A percentile compares a stretch with the other conserved stretches of the same genome.
Conservation (phyloP, 306 rosid species). For the Prosopis cineraria region DNA sequence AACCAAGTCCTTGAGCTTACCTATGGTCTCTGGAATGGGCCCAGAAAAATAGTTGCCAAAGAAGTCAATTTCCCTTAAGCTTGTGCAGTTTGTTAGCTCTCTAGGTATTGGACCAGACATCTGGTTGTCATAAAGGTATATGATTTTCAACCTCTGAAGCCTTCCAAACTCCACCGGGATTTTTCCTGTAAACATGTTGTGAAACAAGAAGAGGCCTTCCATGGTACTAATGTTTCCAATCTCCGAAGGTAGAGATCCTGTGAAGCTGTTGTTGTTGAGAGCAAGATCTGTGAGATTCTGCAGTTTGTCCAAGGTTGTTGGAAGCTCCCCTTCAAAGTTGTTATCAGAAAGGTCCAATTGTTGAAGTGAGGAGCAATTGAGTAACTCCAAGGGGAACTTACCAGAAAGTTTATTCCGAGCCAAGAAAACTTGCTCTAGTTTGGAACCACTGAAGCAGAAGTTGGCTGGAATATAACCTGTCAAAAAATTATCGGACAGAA, state of each 20-base stretch:
- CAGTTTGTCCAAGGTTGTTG: slow-evolving; percentile 56
- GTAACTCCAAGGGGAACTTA: slow-evolving; percentile 65
- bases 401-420: slow-evolving; percentile 76
- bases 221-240: slow-evolving; percentile 74
- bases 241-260: slow-evolving; percentile 68
- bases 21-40: slow-evolving; percentile 77
- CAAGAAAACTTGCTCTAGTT: slow-evolving; percentile 65
- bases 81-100: slow-evolving; percentile 82
- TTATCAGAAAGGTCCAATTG: slow-evolving; percentile 89
- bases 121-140: slow-evolving; percentile 89
- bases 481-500: slow-evolving; percentile 75
- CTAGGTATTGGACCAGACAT: slow-evolving; percentile 79
- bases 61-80: slow-evolving; percentile 74
- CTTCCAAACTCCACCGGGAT: slow-evolving; percentile 82
- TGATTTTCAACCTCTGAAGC: slow-evolving; percentile 54
- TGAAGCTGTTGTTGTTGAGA: slow-evolving; percentile 86
- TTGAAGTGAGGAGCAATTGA: slow-evolving; percentile 73
- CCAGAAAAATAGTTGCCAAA: slow-evolving; percentile 87
- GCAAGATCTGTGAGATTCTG: slow-evolving; percentile 69
- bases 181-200: slow-evolving; percentile 64
- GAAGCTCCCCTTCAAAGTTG: slow-evolving; percentile 69
- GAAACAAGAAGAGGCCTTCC: slow-evolving; percentile 70
- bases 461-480: slow-evolving; percentile 68
- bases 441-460: slow-evolving; percentile 66
- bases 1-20: slow-evolving; percentile 70